Evolutionary conservation across 805 yeast genomes (phyloP).

Genomic region (Torulaspora microellipsoides): DNA sequence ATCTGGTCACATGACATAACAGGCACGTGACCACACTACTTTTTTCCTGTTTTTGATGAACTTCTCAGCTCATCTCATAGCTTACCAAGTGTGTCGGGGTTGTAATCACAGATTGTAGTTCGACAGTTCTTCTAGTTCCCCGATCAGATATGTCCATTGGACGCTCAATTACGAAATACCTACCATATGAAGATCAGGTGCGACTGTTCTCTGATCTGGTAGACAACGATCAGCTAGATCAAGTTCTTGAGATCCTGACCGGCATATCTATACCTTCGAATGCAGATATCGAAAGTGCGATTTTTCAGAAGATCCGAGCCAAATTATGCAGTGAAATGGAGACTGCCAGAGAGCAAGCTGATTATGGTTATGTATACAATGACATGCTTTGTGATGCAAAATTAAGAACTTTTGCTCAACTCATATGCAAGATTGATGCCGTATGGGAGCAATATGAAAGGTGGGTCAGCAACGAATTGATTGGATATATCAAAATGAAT

Average conservation of each 20-base stretch:
- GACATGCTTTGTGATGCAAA: conserved; percentile 5
- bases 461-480: conserved; percentile 12
- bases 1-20: too few relatives aligned
- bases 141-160: conserved; percentile 1
- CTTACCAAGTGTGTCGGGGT: too few relatives aligned
- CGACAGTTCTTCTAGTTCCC: too few relatives aligned
- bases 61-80: too few relatives aligned
- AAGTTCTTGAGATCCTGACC: conserved; percentile 14
- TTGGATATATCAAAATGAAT: conserved; percentile 6
- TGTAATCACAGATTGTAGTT: too few relatives aligned
- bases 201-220: conserved; percentile 13
- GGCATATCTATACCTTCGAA: too few relatives aligned
- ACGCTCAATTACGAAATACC: conserved; percentile 12
- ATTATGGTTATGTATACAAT: neutral
- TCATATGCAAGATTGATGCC: conserved; percentile 10
- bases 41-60: too few relatives aligned
- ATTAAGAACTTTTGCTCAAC: conserved; percentile 7
- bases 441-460: conserved; percentile 12
- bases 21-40: too few relatives aligned
- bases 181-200: conserved; percentile 11
- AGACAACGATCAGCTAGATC: conserved; percentile 12
- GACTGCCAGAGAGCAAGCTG: neutral
- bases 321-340: too few relatives aligned
- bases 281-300: too few relatives aligned
- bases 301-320: too few relatives aligned